Base-by-base conservation (phyloP, 176 grass and related monocot genomes). In the Secale cereale region DNA sequence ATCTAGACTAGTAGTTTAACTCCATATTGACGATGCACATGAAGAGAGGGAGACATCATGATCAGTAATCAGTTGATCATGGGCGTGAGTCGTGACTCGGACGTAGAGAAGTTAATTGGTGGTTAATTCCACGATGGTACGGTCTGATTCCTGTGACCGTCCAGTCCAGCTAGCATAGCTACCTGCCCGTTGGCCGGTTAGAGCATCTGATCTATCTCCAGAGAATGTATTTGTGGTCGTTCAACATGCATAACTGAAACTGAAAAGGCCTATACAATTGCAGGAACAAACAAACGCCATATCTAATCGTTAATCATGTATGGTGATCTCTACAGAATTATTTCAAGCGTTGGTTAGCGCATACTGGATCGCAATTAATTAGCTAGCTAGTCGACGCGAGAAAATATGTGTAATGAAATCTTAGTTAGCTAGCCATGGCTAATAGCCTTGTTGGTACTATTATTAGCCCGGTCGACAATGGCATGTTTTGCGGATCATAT, bases 401-500 rank as follows among this genome's bases (percentile, higher is more conserved):
- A n/a, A 23, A 27, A 48, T 4, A 29, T 31, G 30, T 31, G 3
- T 30, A 61, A 65, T 16, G 2, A 74, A 16, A 79, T 71, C 85
- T 64, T 73, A 71, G 7, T 52, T 3, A 1, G 23, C 45, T 16
- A 48, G 45, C 45, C 45, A 6, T 5, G 45, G 14, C 45, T 48
- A 48, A 48, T 6, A 48, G 15, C 15, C 17, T 17, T 15, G 5
- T 50, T 50, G 46, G 19, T 31, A 6, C 6, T 23, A 59, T 43
- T 17, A 74, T 45, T 31, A 33, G 2, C 22, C 40, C 46, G 1
- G 2, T 62, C 67, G 78, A 81, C 68, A 81, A 48, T 10, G 41
- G 23, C 69, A 87, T 81, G 85, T 66, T 65, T 16, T 74, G 32
- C 23, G 46, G 75, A 74, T 81, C 57, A 86, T 27, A 10, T 27